These are phyloP conservation scores for Prunus padus DNA, from an alignment of 306 rosid species.

Conservation along the genomic window DNA sequence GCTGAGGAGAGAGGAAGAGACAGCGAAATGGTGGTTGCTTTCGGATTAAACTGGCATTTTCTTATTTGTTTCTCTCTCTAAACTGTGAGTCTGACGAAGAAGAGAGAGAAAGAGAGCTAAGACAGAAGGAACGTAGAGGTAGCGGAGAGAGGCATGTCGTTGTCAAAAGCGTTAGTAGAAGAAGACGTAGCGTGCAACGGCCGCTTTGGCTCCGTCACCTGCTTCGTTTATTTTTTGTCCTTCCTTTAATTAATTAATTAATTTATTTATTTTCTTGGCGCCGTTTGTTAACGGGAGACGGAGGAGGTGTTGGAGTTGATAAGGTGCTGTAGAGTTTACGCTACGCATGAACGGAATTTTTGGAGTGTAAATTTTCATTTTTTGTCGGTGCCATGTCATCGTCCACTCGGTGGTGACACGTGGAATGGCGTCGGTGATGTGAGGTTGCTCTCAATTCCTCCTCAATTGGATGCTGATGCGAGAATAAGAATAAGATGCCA, in stretches of 20 bases:
- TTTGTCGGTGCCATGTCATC: slow-evolving; percentile 14
- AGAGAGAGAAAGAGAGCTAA: slow-evolving; percentile 5
- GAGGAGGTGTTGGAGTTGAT: slow-evolving; percentile 15
- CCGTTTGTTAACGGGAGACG: slow-evolving; percentile 38
- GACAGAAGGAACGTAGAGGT: neutral
- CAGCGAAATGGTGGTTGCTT: slow-evolving; percentile 29
- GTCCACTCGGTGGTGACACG: slow-evolving; percentile 34
- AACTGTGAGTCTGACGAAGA: slow-evolving; percentile 11
- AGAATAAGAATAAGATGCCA: slow-evolving; percentile 7
- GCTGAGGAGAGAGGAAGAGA: neutral
- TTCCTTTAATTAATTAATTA: neutral
- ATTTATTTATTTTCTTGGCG: neutral
- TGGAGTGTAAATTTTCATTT: neutral
- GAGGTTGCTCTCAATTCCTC: neutral
- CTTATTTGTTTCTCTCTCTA: slow-evolving; percentile 20
- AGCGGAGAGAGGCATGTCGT: slow-evolving; percentile 30
- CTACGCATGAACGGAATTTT: slow-evolving; percentile 2
- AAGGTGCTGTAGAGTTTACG: slow-evolving; percentile 17
- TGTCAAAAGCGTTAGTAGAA: slow-evolving; percentile 41
- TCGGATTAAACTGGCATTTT: slow-evolving; percentile 37
- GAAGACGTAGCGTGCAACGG: slow-evolving; percentile 63
- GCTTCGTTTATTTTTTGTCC: neutral
- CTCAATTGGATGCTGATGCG: slow-evolving; percentile 12
- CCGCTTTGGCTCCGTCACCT: slow-evolving; percentile 58
- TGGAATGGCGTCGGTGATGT: slow-evolving; percentile 30